A percentile compares a stretch with the other conserved stretches of the same genome.
phyloP scores from a whole-genome alignment of 352 stramenopile genomes.

The Phytophthora vignae region DNA sequence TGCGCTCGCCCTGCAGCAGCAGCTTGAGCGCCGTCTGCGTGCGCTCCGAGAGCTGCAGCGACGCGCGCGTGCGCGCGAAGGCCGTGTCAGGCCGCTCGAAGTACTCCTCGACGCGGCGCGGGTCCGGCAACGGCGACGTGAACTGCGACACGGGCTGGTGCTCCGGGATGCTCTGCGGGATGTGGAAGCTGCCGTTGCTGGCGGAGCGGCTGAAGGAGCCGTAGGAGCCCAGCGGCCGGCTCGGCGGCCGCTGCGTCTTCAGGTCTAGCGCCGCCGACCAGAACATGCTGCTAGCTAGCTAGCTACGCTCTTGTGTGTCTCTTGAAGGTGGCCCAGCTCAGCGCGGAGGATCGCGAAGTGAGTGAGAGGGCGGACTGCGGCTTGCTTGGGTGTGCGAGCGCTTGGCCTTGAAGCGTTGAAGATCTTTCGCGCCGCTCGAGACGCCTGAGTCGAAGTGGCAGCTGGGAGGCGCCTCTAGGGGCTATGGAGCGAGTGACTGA shows the following conservation, averaged over 20 bases:
- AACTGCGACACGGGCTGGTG: constrained; percentile 76
- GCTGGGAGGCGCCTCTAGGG: not conserved
- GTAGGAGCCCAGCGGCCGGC: constrained; percentile 39
- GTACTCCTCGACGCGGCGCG: constrained; percentile 41
- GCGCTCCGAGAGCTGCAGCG: constrained; percentile 33
- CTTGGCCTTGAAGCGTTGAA: constrained; percentile 12
- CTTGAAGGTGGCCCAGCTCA: not conserved
- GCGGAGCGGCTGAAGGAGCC: constrained; percentile 56
- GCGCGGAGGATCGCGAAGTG: constrained; percentile 20
- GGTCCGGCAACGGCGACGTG: constrained; percentile 45
- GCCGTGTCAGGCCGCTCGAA: constrained; percentile 34
- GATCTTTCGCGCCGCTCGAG: constrained; percentile 27
- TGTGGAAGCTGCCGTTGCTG: constrained; percentile 55
- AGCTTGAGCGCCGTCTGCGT: constrained; percentile 48
- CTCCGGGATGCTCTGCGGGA: constrained; percentile 81
- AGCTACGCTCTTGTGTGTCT: not conserved
- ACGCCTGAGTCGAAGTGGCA: not conserved
- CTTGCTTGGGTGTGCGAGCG: not conserved
- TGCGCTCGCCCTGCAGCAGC: constrained; percentile 36
- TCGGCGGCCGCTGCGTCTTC: constrained; percentile 47
- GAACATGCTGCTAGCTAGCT: constrained; percentile 51
- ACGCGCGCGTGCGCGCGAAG: constrained; percentile 33
- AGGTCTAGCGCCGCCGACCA: constrained; percentile 79
- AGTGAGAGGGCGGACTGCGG: not conserved
- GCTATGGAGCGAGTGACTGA: too few relatives aligned